These are phyloP conservation scores for Rhododendron griersonianum DNA, from an alignment of 148 eudicot genomes.

Conservation along the genomic window DNA sequence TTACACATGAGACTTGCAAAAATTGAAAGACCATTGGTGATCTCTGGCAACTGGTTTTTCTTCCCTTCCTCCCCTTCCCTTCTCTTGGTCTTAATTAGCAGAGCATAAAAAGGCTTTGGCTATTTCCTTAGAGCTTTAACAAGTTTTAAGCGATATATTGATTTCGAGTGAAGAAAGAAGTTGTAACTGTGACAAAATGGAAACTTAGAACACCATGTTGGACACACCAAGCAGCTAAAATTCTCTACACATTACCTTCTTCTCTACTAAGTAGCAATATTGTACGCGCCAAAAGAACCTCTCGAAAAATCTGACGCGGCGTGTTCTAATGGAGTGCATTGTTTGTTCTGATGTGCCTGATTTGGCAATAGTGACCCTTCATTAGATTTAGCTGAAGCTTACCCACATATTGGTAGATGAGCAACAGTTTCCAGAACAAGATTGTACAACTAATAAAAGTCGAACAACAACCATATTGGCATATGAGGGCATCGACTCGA, in stretches of 20 bases:
- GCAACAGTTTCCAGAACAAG: neutral
- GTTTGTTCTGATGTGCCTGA: neutral
- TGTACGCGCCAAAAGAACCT: neutral
- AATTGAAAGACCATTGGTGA: neutral
- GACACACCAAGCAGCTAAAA: neutral
- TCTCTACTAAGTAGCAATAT: neutral
- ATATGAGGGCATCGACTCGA: neutral
- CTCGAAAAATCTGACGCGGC: neutral
- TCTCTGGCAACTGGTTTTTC: neutral
- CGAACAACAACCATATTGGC: neutral
- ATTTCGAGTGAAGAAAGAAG: neutral
- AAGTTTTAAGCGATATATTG: no score
- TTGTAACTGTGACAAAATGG: neutral
- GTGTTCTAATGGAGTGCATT: neutral
- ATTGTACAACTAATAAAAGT: neutral
- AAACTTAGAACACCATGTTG: neutral
- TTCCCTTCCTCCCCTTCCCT: neutral
- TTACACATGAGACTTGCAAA: neutral
- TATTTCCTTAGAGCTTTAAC: neutral
- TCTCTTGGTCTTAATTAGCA: no score
- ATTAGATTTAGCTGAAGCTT: neutral
- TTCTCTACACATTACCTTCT: neutral
- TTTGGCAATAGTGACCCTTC: neutral
- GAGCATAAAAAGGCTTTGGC: neutral
- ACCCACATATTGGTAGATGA: neutral